These are phyloP conservation scores for Colletotrichum sp. DNA, from an alignment of 2,329 filamentous ascomycete species.

Conservation along the genomic window DNA sequence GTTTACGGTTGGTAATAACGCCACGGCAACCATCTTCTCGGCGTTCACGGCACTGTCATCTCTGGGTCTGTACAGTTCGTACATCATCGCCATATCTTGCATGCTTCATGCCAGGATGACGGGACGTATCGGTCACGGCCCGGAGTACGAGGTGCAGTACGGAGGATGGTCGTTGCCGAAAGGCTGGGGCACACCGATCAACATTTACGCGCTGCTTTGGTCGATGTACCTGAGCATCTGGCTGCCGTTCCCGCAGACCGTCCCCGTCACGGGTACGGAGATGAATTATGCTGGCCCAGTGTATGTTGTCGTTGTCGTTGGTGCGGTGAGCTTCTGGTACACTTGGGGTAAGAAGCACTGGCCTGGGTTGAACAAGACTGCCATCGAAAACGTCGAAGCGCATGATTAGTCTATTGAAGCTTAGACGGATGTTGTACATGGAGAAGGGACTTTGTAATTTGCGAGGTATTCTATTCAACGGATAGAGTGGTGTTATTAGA, in stretches of 20 bases:
- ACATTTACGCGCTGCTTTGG: slow-evolving; percentile 13
- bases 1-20: slow-evolving; percentile 13
- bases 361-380: slow-evolving; percentile 14
- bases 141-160: slow-evolving; percentile 4
- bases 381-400: slow-evolving; percentile 3
- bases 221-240: slow-evolving; percentile 11
- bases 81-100: slow-evolving; percentile 18
- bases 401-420: neutral
- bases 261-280: slow-evolving; percentile 14
- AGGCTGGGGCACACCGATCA: slow-evolving; percentile 7
- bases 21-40: slow-evolving; percentile 18
- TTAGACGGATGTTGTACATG: rapidly evolving
- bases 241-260: slow-evolving; percentile 15
- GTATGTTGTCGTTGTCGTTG: slow-evolving; percentile 5
- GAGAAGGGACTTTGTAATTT: neutral
- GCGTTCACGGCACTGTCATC: slow-evolving; percentile 14
- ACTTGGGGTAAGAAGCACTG: slow-evolving; percentile 14
- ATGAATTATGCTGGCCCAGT: slow-evolving; percentile 16
- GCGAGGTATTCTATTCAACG: neutral
- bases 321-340: slow-evolving; percentile 10
- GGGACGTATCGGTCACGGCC: slow-evolving; percentile 7
- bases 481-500: neutral
- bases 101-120: slow-evolving; percentile 15
- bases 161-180: slow-evolving; percentile 10
- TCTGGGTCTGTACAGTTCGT: slow-evolving; percentile 15